Base-by-base conservation (phyloP, 257 asterid genomes). In the Solanum bulbocastanum region DNA sequence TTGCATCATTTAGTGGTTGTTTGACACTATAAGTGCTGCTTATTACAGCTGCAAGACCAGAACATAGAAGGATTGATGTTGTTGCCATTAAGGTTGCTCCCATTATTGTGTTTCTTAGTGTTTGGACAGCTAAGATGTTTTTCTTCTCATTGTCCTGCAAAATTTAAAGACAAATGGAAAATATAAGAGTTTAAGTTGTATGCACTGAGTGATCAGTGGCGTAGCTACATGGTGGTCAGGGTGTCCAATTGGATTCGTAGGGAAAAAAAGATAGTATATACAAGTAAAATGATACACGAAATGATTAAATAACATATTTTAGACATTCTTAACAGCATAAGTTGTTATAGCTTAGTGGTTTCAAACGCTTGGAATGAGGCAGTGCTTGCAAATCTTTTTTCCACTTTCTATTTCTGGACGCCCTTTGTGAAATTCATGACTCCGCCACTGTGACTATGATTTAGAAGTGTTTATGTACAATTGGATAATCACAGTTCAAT, bases 81-180 rank as follows among this genome's bases (percentile, higher is more conserved):
- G 99, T 96, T 71, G 99, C 99, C 99, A 96, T 96, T 18, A 96
- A 89, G 4, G 98, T 96, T 33, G 96, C 93, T 35, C 98, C 98
- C 99, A 96, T 96, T 25, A 96, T 96, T 73, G 96, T 92, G 92
- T 96, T 96, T 1, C 98, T 91, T 3, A 96, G 93, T 2, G 98
- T 95, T 83, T 95, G 99, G 60, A 96, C 97, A 32, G 98, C 98
- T 87, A 96, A 90, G 86, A 96, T 95, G 94, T 96, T 96, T 87
- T 96, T 96, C 93, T 96, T 96, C 4, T 96, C 99, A 58, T 95
- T 95, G 66, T 96, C 99, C 99, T 96, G 94, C 84, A 89, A 81
- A 49, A 49, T 81, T 49, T 5, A 30, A 81, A 36, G 9, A 25
- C 8, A 36, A 5, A 1, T 8, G 15, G 23, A 71, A 32, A 10